A percentile compares a stretch with the other conserved stretches of the same genome.
Evolutionary conservation across 192 early-diverging fungal species (phyloP).

Genomic region (Blastocladiella britannica): DNA sequence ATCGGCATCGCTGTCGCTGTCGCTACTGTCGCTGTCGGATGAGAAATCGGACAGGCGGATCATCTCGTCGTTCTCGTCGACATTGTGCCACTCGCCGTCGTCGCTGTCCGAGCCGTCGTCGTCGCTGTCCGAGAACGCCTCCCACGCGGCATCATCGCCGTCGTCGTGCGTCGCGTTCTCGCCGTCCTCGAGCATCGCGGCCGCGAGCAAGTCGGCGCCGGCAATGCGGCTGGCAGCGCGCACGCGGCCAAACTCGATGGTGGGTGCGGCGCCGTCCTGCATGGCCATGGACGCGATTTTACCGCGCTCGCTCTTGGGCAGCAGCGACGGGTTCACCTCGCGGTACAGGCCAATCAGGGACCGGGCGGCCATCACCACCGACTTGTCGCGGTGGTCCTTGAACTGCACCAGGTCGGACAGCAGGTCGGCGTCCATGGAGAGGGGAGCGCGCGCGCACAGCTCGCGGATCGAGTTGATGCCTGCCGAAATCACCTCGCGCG

Average conservation of each 20-base stretch:
- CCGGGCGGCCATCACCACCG: conserved; percentile 78
- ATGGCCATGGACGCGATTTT: conserved; percentile 58
- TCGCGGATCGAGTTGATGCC: conserved; percentile 77
- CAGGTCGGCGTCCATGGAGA: conserved; percentile 67
- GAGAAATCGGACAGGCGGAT: neutral
- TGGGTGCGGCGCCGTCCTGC: conserved; percentile 31
- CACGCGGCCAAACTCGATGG: conserved; percentile 49
- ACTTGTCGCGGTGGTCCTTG: conserved; percentile 83
- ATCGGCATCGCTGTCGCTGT: conserved; percentile 13
- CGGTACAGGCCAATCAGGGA: conserved; percentile 80
- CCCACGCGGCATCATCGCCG: conserved; percentile 16
- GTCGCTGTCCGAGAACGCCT: conserved; percentile 3
- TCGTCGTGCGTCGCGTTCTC: conserved; percentile 8
- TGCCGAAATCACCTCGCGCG: conserved; percentile 85
- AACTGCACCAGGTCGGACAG: conserved; percentile 77
- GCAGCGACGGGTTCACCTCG: conserved; percentile 84
- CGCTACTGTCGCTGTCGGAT: conserved; percentile 7
- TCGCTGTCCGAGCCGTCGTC: conserved; percentile 7
- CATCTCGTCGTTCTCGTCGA: neutral
- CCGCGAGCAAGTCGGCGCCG: conserved; percentile 58
- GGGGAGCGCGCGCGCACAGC: conserved; percentile 65
- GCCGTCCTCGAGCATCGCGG: too few species aligned
- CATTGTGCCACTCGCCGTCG: conserved; percentile 8
- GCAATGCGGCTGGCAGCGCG: conserved; percentile 43
- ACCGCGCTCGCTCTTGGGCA: conserved; percentile 80